These are phyloP conservation scores for Gonapodya prolifera DNA, from an alignment of 192 early-diverging fungal genomes.

Conservation along the genomic window DNA sequence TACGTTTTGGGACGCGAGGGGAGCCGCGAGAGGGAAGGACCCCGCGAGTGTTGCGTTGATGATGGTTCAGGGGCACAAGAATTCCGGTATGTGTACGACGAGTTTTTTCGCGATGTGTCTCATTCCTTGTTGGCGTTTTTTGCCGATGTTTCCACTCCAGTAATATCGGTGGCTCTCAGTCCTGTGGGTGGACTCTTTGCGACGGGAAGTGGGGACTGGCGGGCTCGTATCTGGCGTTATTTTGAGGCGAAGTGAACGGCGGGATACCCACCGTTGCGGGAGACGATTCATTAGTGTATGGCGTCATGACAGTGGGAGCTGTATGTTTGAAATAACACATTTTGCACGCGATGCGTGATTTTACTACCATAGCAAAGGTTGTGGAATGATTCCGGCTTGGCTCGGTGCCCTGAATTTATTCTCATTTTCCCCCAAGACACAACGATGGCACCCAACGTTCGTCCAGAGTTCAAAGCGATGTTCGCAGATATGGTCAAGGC, in stretches of 20 bases:
- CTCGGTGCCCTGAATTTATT: not conserved
- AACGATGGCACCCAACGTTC: not conserved
- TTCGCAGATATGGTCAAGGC: not conserved
- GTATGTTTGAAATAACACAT: too few relatives aligned
- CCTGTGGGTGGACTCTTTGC: constrained; percentile 78
- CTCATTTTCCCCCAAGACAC: not conserved
- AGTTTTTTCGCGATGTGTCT: not conserved
- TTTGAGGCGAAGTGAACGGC: not conserved
- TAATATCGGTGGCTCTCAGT: constrained; percentile 81
- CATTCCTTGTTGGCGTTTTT: constrained; percentile 1
- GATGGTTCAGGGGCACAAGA: constrained; percentile 91
- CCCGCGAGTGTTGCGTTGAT: constrained; percentile 30
- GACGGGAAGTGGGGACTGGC: constrained; percentile 88
- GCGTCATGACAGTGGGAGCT: too few relatives aligned
- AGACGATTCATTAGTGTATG: too few relatives aligned
- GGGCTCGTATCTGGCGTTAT: constrained; percentile 80
- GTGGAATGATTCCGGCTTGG: not conserved
- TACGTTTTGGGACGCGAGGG: constrained; percentile 83
- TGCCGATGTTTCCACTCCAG: constrained; percentile 24
- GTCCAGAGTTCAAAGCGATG: not conserved
- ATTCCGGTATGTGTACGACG: constrained; percentile 53
- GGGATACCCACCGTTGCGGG: too few relatives aligned
- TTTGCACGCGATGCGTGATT: too few relatives aligned
- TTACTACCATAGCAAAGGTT: not conserved
- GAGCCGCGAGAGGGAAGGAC: constrained; percentile 10